Evolutionary conservation across 768 basidiomycete genomes (phyloP).

Genomic region (Xanthoconium purpureum): DNA sequence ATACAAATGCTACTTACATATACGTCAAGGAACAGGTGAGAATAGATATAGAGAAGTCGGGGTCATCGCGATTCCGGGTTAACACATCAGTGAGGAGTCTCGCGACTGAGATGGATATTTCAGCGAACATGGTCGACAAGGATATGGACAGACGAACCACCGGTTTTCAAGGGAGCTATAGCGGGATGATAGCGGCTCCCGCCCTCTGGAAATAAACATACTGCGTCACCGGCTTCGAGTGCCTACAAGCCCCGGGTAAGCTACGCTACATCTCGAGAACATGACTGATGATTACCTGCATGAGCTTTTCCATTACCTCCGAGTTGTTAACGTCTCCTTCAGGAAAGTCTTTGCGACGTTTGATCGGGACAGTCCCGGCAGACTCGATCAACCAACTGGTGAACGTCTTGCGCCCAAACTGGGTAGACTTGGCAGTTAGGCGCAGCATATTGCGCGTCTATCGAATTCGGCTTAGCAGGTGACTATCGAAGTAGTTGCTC

Average conservation of each 20-base stretch:
- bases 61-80: slow-evolving; percentile 61
- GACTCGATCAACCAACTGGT: slow-evolving; percentile 90
- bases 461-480: slow-evolving; percentile 1
- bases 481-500: neutral
- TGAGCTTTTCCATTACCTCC: slow-evolving; percentile 63
- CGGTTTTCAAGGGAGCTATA: slow-evolving; percentile 86
- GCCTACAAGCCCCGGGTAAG: slow-evolving; percentile 44
- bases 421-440: slow-evolving; percentile 84
- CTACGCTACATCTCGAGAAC: neutral
- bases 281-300: slow-evolving; percentile 44
- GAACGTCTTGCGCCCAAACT: slow-evolving; percentile 80
- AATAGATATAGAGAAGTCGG: slow-evolving; percentile 69
- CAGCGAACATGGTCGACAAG: neutral
- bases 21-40: slow-evolving; percentile 81
- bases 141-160: slow-evolving; percentile 47
- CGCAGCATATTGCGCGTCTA: slow-evolving; percentile 78
- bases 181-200: slow-evolving; percentile 81
- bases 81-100: slow-evolving; percentile 78
- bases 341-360: slow-evolving; percentile 66
- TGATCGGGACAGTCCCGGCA: slow-evolving; percentile 82
- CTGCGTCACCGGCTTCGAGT: slow-evolving; percentile 70
- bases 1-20: slow-evolving; percentile 45
- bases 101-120: slow-evolving; percentile 49
- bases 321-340: slow-evolving; percentile 62
- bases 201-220: slow-evolving; percentile 86